Evolutionary conservation across 2,329 filamentous ascomycete genomes (phyloP).

Genomic region (Neocatenulostroma microsporum): DNA sequence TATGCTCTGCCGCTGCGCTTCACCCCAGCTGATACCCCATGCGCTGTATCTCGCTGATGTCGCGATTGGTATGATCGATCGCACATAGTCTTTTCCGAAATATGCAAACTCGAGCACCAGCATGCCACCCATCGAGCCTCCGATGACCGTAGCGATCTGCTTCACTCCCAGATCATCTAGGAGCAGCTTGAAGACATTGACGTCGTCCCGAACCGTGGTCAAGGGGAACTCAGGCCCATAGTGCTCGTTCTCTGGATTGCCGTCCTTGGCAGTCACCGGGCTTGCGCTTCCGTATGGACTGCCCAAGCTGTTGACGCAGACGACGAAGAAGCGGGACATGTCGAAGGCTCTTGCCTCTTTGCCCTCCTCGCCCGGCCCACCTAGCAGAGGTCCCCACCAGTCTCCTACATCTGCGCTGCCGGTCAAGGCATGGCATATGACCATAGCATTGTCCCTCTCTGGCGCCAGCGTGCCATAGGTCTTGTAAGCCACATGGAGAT

Average conservation of each 20-base stretch:
- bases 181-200: conserved; percentile 73
- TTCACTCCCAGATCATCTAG: conserved; percentile 73
- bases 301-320: conserved; percentile 78
- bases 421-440: conserved; percentile 75
- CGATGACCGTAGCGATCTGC: conserved; percentile 70
- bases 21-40: conserved; percentile 87
- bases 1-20: conserved; percentile 84
- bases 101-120: conserved; percentile 89
- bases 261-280: conserved; percentile 80
- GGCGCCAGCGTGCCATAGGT: conserved; percentile 52
- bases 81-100: conserved; percentile 77
- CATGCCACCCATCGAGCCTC: conserved; percentile 83
- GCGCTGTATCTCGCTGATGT: conserved; percentile 79
- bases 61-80: conserved; percentile 72
- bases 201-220: conserved; percentile 91
- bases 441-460: conserved; percentile 53
- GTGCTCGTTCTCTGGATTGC: conserved; percentile 60
- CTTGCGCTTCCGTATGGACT: conserved; percentile 84
- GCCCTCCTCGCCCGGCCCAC: conserved; percentile 57
- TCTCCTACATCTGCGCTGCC: conserved; percentile 78
- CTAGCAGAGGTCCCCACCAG: conserved; percentile 81
- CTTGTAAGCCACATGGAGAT: conserved; percentile 62
- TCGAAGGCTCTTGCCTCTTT: conserved; percentile 56
- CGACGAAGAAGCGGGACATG: conserved; percentile 72
- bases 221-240: conserved; percentile 96